Evolutionary conservation across 805 yeast genomes (phyloP).

Genomic region (Kodamaea sagamina): DNA sequence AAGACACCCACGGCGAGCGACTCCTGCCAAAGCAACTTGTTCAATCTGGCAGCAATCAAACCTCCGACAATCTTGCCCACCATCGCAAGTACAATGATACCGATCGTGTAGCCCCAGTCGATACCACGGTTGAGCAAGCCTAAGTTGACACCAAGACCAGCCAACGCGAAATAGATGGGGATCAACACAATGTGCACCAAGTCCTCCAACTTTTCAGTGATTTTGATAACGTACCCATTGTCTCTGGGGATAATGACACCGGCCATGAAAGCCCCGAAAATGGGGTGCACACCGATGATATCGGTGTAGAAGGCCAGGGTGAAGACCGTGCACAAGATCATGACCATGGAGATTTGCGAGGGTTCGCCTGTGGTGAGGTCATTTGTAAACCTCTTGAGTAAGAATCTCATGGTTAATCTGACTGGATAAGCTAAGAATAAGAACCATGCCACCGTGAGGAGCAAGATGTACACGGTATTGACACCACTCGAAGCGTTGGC

Average conservation of each 20-base stretch:
- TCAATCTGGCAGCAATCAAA: constrained; percentile 57
- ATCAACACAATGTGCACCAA: constrained; percentile 68
- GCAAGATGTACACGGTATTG: constrained; percentile 65
- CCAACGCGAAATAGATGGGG: constrained; percentile 78
- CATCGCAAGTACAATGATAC: constrained; percentile 66
- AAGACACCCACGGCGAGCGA: constrained; percentile 73
- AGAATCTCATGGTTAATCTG: constrained; percentile 47
- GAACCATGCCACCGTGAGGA: constrained; percentile 71
- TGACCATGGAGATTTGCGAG: constrained; percentile 58
- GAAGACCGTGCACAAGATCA: constrained; percentile 57
- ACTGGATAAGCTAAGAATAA: constrained; percentile 59
- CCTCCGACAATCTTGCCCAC: constrained; percentile 71
- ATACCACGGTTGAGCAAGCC: constrained; percentile 62
- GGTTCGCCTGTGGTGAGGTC: constrained; percentile 63
- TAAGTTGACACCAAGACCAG: constrained; percentile 72
- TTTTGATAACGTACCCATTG: constrained; percentile 65
- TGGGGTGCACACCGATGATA: constrained; percentile 83
- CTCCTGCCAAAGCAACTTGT: constrained; percentile 71
- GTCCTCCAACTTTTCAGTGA: constrained; percentile 78
- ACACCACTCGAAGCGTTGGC: constrained; percentile 73
- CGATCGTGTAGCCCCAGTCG: constrained; percentile 79
- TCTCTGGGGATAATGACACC: constrained; percentile 79
- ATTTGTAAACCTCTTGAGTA: constrained; percentile 48
- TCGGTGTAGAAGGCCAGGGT: constrained; percentile 77
- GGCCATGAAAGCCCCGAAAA: constrained; percentile 80